Percentiles rank a stretch among this genome's conserved stretches.
These are phyloP conservation scores for Exophiala sp. DNA, from an alignment of 2,329 filamentous ascomycete genomes.

Conservation along the genomic window DNA sequence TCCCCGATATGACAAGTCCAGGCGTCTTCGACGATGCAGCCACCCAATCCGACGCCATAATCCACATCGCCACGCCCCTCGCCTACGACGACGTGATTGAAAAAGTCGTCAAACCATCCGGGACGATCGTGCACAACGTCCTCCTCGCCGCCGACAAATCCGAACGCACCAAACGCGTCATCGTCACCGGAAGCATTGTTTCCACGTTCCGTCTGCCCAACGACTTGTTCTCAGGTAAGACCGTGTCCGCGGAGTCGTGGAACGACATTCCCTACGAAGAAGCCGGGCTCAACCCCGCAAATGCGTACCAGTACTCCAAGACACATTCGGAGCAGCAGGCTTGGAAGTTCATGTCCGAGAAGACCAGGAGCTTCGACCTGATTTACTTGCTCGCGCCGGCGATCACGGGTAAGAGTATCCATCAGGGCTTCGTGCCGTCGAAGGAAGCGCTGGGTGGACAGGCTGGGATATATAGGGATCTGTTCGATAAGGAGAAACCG, in stretches of 20 bases:
- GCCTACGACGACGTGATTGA: constrained; percentile 10
- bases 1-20: constrained; percentile 8
- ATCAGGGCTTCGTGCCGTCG: constrained; percentile 4
- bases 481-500: constrained; percentile 10
- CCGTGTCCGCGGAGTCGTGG: constrained; percentile 2
- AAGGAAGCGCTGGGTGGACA: constrained; percentile 6
- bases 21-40: constrained; percentile 5
- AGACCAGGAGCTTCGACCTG: constrained; percentile 1
- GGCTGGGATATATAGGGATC: constrained; percentile 5
- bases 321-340: constrained; percentile 9
- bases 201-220: constrained; percentile 1
- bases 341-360: constrained; percentile 9
- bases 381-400: constrained; percentile 9
- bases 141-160: constrained; percentile 6
- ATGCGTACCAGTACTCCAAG: constrained; percentile 13
- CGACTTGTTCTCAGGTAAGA: neutral
- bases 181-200: constrained; percentile 12
- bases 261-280: constrained; percentile 9
- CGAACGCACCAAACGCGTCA: neutral
- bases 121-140: constrained; percentile 9
- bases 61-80: constrained; percentile 12
- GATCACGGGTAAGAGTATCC: constrained; percentile 7
- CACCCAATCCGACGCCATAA: constrained; percentile 3
- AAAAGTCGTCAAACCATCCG: constrained; percentile 7
- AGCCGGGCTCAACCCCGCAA: neutral